Conservation (phyloP, 2,329 filamentous ascomycete genomes). For the Claviceps purpurea region DNA sequence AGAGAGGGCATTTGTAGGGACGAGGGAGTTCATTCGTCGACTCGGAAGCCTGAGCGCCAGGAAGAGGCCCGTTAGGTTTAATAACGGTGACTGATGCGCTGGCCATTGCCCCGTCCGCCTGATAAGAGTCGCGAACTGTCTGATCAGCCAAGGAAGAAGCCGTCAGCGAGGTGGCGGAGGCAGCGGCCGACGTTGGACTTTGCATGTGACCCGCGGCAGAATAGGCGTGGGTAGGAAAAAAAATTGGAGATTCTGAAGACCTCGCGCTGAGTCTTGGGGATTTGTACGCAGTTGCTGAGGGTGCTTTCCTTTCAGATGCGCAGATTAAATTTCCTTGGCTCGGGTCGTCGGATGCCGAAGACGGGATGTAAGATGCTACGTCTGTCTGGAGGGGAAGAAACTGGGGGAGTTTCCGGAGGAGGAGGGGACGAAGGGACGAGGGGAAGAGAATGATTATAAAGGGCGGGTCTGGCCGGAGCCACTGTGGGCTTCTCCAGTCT, state of each 20-base stretch:
- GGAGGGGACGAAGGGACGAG: constrained; percentile 4
- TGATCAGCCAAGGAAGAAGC: constrained; percentile 24
- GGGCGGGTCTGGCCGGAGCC: constrained; percentile 21
- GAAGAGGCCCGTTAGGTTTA: constrained; percentile 49
- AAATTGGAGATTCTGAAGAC: not conserved
- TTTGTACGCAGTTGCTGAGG: not conserved
- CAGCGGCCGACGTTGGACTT: constrained; percentile 58
- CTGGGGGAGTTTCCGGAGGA: constrained; percentile 8
- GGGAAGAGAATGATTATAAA: constrained; percentile 16
- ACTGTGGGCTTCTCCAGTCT: constrained; percentile 7
- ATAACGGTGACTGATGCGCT: constrained; percentile 39
- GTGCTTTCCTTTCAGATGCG: not conserved
- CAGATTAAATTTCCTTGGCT: not conserved
- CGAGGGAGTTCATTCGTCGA: constrained; percentile 61
- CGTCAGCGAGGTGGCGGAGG: constrained; percentile 65
- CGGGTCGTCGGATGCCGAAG: not conserved
- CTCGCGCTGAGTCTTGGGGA: not conserved
- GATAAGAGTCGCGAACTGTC: constrained; percentile 14
- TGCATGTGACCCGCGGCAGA: constrained; percentile 49
- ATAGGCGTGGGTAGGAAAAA: not conserved
- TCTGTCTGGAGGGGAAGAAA: constrained; percentile 8
- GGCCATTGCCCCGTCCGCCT: constrained; percentile 32
- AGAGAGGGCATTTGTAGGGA: constrained; percentile 96
- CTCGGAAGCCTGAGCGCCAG: constrained; percentile 47
- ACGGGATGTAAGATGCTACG: not conserved